Conservation (phyloP, 23 red algal species). For the Agarophyton chilense region DNA sequence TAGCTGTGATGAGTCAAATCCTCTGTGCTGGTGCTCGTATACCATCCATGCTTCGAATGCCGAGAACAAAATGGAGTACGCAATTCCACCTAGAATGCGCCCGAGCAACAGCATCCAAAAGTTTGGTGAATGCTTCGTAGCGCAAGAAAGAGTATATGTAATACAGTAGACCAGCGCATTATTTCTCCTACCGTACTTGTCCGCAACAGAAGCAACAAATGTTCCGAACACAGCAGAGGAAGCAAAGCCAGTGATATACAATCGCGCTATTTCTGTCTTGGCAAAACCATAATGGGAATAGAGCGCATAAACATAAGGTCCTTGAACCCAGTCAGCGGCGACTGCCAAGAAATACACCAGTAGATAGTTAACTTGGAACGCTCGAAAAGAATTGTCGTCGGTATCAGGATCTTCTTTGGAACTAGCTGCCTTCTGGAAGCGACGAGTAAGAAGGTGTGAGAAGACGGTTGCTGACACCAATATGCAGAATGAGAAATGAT, state of each 20-base stretch:
- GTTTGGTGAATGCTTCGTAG: conserved; percentile 71
- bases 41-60: conserved; percentile 93
- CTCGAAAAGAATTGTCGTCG: conserved; percentile 33
- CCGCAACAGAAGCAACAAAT: conserved; percentile 75
- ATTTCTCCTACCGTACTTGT: conserved; percentile 71
- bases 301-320: conserved; percentile 92
- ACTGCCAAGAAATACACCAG: conserved; percentile 78
- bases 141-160: conserved; percentile 72
- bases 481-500: background rate
- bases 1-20: conserved; percentile 47
- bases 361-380: conserved; percentile 76
- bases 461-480: conserved; percentile 22
- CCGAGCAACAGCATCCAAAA: conserved; percentile 77
- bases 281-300: conserved; percentile 87
- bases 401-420: background rate
- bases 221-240: conserved; percentile 83
- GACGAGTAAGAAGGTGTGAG: conserved; percentile 10
- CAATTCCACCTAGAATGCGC: conserved; percentile 79
- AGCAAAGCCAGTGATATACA: conserved; percentile 92
- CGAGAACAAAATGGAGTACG: conserved; percentile 84
- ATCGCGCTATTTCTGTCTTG: conserved; percentile 62
- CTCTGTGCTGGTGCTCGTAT: conserved; percentile 66
- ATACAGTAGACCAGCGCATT: conserved; percentile 72
- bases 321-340: conserved; percentile 92
- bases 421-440: background rate